Base-by-base conservation (phyloP, 768 basidiomycete genomes). In the Mycena kentingensis region DNA sequence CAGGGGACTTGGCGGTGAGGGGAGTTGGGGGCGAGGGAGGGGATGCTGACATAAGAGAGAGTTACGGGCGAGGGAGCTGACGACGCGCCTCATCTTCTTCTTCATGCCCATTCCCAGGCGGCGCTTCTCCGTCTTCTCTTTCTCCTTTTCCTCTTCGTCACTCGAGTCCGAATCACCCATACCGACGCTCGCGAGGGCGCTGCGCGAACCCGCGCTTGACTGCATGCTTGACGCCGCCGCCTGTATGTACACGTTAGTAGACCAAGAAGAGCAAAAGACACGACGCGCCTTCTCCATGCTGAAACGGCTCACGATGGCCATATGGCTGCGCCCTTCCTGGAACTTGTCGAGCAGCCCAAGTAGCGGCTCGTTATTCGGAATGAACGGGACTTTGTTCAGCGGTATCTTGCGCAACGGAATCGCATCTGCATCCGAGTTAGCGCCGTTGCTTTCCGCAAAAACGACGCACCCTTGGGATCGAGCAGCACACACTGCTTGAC, bases 401-500 rank as follows among this genome's bases (percentile, higher is more conserved):
- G 90, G 90, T 37, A 96, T 83, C 54, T 84, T 85, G 61, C 89
- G 83, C 24, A 96, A 73, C 1, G 93, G 93, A 4, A 84, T 80
- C 0, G 90, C 88, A 65, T 95, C 93, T 87, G 25, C 31, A 43
- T 27, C 1, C 13, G 10, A 22, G 39, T 25, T 21, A 27, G 28
- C 37, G 42, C 13, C 51, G 13, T 24, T 10, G 11, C n/a, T 31
- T 25, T 7, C 28, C 27, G 18, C 12, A 10, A 27, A 21, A 8
- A n/a, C 19, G 18, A 49, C 58, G 37, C 58, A 84, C 87, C 88
- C 69, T 90, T 88, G 1, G 92, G 91, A 65, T 95, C 93, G 5
- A 95, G 78, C 55, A 93, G 69, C 8, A 94, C 88, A 64, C 90
- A 93, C 72, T 91, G 87, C 67, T 95, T 96, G 48, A 94, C 91